These are phyloP conservation scores for Populus hybrid DNA, from an alignment of 441 rosid genomes.

Conservation along the genomic window DNA sequence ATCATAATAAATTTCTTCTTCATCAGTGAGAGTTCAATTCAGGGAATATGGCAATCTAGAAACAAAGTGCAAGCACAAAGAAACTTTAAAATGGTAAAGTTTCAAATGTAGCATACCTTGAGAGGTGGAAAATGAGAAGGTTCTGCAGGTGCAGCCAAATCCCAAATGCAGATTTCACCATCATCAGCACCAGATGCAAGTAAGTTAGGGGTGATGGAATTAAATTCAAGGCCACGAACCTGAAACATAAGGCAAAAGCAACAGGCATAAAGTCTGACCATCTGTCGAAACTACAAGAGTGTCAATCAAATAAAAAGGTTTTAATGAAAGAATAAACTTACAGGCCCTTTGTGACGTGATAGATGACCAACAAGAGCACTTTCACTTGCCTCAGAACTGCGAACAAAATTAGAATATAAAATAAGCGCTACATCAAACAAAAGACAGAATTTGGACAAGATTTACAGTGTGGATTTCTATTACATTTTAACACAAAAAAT, in stretches of 20 bases:
- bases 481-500: too few species aligned
- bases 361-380: constrained; percentile 68
- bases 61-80: not conserved
- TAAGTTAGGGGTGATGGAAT: constrained; percentile 62
- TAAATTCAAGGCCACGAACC: constrained; percentile 99
- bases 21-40: not conserved
- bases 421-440: constrained; percentile 2
- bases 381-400: constrained; percentile 64
- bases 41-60: not conserved
- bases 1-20: not conserved
- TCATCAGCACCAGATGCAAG: constrained; percentile 99
- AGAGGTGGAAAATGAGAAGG: constrained; percentile 88
- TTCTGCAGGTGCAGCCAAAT: constrained; percentile 69
- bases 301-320: not conserved
- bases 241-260: constrained; percentile 24
- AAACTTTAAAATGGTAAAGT: not conserved
- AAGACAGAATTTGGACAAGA: not conserved
- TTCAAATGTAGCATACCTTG: constrained; percentile 48
- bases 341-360: constrained; percentile 90
- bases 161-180: constrained; percentile 98
- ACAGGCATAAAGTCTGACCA: constrained; percentile 12
- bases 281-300: constrained; percentile 10
- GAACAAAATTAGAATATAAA: constrained; percentile 13
- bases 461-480: not conserved
- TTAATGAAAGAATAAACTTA: constrained; percentile 39